Evolutionary conservation across 2,329 filamentous ascomycete species (phyloP), one percentile per base, ranked within the genome.

Genomic region (Graphilbum ipis-grandicollis): DNA sequence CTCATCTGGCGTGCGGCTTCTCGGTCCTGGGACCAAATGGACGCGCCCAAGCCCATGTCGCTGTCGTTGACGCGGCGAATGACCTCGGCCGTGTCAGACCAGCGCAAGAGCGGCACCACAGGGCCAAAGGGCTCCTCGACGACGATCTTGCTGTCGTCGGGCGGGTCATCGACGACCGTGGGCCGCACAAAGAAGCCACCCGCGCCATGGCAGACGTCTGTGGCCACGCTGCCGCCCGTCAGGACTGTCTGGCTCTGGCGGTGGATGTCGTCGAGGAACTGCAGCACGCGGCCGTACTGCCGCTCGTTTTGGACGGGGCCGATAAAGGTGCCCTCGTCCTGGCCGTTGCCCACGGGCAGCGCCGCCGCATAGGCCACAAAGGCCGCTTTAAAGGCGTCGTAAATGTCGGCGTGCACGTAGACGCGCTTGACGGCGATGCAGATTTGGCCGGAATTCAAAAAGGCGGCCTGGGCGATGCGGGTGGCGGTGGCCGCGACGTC

Each of bases 271-370:
- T 4, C n/a, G 6, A 18, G 30, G 36, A 71, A 60, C 2, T 58
- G 51, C 40, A 66, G 63, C 31, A 70, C 65, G 22, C 61, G 61
- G 9, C 64, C 59, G 48, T 60, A 73, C 48, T 75, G 71, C 65
- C 72, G 68, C 37, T 56, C 49, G 50, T 75, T 75, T 44, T 73
- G 70, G 2, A 75, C 52, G 0, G 71, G 71, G 1, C 69, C 68
- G 15, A 69, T 43, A 6, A 50, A 40, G 1, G 59, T 59, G 21
- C 56, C 59, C 8, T 53, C 50, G 39, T 63, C 51, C 10, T 58
- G 54, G 3, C 56, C 59, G 2, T 58, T 56, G 5, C 62, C 64
- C 5, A 56, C 53, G 41, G 61, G 62, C 40, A 48, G 51, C 7
- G 34, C 41, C 33, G 62, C 55, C 2, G 62, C 57, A 32, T 59